Base-by-base conservation (phyloP, 2,329 filamentous ascomycete species). In the Fusarium pininemorale region DNA sequence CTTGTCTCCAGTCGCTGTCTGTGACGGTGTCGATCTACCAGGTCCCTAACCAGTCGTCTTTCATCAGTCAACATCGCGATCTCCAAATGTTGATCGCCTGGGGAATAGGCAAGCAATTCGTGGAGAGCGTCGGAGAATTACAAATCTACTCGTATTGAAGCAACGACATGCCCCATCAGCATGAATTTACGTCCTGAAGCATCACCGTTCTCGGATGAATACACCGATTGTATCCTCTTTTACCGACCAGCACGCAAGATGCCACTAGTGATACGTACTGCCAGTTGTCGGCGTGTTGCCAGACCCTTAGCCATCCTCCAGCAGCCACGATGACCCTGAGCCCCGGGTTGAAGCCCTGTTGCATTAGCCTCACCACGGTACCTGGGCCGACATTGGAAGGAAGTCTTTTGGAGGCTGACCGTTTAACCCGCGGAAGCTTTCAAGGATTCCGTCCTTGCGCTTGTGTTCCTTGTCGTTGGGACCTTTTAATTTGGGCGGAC, bases 291-390 rank as follows among this genome's bases (percentile, higher is more conserved):
- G 66, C 38, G 53, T 47, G 50, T 55, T 48, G 48, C 58, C 50
- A 72, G 63, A 44, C 57, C 50, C 57, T 50, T 63, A 64, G 45
- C 73, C 70, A 68, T 75, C 62, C 58, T 58, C 56, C 61, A 67
- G 39, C 66, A 64, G 69, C 69, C 75, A 75, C 69, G 73, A 76
- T 57, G 54, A 60, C 63, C 71, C 73, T 64, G 65, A 51, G 44
- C 58, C 69, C 69, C 71, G 64, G 66, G 73, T 70, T 69, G 58
- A 72, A 69, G 60, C 70, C 73, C 64, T 77, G 71, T 58, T 66
- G 75, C 74, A 78, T 78, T 77, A 77, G 75, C 74, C 65, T 69
- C 58, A 32, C 26, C 30, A 63, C 53, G 59, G 62, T 76, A 72
- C 69, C 63, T 76, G 65, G 55, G 68, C 64, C 70, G 71, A 72